These are phyloP conservation scores for Psilocybe sp. DNA, from an alignment of 768 basidiomycete species.

Conservation along the genomic window DNA sequence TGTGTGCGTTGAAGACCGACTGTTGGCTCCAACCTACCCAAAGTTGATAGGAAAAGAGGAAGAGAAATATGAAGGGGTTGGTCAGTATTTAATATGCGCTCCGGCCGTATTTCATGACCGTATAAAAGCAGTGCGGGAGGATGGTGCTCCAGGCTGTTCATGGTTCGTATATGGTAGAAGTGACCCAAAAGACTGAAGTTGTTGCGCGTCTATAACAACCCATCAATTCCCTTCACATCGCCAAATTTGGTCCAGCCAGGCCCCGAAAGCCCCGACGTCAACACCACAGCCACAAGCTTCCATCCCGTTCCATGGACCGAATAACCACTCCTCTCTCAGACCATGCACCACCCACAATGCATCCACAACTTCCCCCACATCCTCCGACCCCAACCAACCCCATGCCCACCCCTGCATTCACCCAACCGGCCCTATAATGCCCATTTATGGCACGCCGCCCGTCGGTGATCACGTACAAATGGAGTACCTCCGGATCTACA, in stretches of 20 bases:
- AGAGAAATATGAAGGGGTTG: conserved; percentile 21
- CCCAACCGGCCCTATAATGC: no score
- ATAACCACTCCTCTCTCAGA: neutral
- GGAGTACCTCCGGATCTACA: neutral
- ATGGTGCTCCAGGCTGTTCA: conserved; percentile 34
- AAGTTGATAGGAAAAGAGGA: conserved; percentile 18
- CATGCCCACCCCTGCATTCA: no score
- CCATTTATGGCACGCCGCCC: no score
- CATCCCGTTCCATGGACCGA: neutral
- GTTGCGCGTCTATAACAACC: conserved; percentile 19
- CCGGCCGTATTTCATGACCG: conserved; percentile 46
- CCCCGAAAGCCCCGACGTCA: conserved; percentile 24
- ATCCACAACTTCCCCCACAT: neutral
- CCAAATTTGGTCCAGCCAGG: conserved; percentile 24
- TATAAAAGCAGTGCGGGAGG: conserved; percentile 40
- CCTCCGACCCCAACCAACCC: neutral
- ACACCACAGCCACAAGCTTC: conserved; percentile 13
- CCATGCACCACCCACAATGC: neutral
- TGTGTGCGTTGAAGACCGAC: conserved; percentile 21
- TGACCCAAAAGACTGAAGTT: conserved; percentile 35
- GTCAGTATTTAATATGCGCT: conserved; percentile 41
- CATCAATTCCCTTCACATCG: conserved; percentile 32
- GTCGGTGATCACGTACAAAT: neutral
- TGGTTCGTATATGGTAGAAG: conserved; percentile 41
- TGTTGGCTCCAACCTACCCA: conserved; percentile 24